phyloP scores from a whole-genome alignment of 768 basidiomycete species.

The Lactifluus subvellereus region DNA sequence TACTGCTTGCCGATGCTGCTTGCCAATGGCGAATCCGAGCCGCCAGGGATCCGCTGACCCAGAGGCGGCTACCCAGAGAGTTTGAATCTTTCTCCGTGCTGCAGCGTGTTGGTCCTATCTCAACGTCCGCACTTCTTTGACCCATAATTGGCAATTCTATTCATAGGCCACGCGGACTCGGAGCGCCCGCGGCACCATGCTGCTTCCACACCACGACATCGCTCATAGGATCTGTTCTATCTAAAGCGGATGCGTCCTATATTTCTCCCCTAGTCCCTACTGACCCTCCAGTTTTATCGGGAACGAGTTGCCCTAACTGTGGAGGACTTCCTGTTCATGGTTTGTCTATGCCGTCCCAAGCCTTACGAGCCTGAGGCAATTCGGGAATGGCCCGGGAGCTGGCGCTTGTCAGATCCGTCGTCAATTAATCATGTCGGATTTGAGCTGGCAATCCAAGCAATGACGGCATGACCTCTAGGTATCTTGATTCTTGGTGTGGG shows the following conservation, averaged over 20 bases:
- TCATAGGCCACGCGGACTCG: too few relatives aligned
- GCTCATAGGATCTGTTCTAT: too few relatives aligned
- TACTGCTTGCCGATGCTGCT: not conserved
- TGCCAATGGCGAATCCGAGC: not conserved
- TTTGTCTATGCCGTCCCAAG: too few relatives aligned
- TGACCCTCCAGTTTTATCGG: not conserved
- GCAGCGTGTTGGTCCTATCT: too few relatives aligned
- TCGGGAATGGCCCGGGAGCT: too few relatives aligned
- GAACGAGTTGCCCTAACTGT: not conserved
- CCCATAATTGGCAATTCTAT: too few relatives aligned
- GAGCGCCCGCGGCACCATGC: too few relatives aligned
- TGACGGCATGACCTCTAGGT: constrained; percentile 3
- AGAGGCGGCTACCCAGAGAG: not conserved
- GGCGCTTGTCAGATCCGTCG: not conserved
- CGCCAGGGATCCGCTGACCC: too few relatives aligned
- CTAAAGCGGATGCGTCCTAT: not conserved
- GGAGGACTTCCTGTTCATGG: not conserved
- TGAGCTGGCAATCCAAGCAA: not conserved
- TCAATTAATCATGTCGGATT: not conserved
- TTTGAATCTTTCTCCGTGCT: too few relatives aligned
- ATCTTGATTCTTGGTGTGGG: not conserved
- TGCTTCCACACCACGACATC: too few relatives aligned
- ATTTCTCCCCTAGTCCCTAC: not conserved
- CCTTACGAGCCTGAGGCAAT: not conserved
- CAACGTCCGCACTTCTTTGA: too few relatives aligned